Evolutionary conservation across 352 stramenopile genomes (phyloP).

Genomic region (Phytopythium montanum): DNA sequence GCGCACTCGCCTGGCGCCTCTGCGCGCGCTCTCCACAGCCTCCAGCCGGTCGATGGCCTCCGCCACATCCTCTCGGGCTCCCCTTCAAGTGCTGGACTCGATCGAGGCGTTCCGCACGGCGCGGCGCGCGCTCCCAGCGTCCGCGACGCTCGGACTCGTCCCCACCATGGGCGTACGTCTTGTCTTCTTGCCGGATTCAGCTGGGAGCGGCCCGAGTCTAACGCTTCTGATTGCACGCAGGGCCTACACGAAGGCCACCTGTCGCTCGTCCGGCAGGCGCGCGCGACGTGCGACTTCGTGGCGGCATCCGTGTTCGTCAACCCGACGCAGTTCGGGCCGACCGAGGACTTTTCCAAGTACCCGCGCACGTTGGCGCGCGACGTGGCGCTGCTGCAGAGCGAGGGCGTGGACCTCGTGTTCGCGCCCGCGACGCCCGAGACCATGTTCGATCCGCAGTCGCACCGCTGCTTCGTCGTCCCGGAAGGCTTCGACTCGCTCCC

Average conservation of each 20-base stretch:
- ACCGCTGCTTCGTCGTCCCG: conserved; percentile 91
- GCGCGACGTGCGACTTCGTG: conserved; percentile 91
- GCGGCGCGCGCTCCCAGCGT: conserved; percentile 42
- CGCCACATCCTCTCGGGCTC: background rate
- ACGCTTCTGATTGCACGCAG: too few relatives aligned
- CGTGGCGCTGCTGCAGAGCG: conserved; percentile 72
- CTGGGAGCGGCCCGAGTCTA: too few relatives aligned
- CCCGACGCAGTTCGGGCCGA: conserved; percentile 97
- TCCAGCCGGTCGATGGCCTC: background rate
- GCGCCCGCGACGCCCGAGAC: conserved; percentile 56
- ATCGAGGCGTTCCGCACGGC: conserved; percentile 43
- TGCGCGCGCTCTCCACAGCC: background rate
- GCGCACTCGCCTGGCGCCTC: background rate
- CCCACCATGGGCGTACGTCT: conserved; percentile 96
- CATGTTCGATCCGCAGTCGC: conserved; percentile 85
- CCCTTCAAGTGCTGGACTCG: conserved; percentile 53
- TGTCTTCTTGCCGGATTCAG: too few relatives aligned
- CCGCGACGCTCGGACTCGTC: conserved; percentile 93
- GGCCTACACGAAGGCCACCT: conserved; percentile 96
- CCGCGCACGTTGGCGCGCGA: conserved; percentile 95
- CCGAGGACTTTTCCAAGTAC: conserved; percentile 99
- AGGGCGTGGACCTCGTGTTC: conserved; percentile 92
- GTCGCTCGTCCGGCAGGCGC: conserved; percentile 86
- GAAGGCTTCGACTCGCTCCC: conserved; percentile 93
- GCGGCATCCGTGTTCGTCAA: conserved; percentile 99